A percentile compares a stretch with the other conserved stretches of the same genome.
These are phyloP conservation scores for Vigna hirtella DNA, from an alignment of 306 rosid genomes.

Conservation along the genomic window DNA sequence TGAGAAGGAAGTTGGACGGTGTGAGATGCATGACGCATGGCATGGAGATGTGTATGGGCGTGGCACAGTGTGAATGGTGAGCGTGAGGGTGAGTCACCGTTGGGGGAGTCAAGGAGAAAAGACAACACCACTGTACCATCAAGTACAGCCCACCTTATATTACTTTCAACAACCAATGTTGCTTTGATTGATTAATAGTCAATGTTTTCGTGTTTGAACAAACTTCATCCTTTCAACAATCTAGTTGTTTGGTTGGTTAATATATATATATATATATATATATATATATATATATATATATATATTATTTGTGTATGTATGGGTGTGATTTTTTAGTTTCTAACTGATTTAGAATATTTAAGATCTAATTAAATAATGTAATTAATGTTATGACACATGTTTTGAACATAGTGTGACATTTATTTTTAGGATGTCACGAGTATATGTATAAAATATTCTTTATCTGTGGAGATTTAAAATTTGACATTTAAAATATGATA, in stretches of 20 bases:
- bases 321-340: too few relatives aligned
- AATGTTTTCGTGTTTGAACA: not conserved
- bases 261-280: too few relatives aligned
- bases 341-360: too few relatives aligned
- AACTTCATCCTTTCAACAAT: not conserved
- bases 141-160: constrained; percentile 54
- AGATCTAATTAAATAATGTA: too few relatives aligned
- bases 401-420: too few relatives aligned
- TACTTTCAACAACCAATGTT: constrained; percentile 30
- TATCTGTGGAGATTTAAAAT: too few relatives aligned
- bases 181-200: not conserved
- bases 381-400: too few relatives aligned
- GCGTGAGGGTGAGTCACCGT: not conserved
- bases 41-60: not conserved
- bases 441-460: too few relatives aligned
- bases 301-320: too few relatives aligned
- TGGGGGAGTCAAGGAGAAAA: not conserved
- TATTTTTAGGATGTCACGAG: too few relatives aligned
- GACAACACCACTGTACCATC: constrained; percentile 50
- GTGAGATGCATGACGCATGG: constrained; percentile 32
- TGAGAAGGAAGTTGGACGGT: constrained; percentile 33
- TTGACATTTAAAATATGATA: too few relatives aligned
- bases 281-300: too few relatives aligned
- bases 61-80: constrained; percentile 1
- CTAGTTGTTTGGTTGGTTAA: not conserved